A percentile compares a stretch with the other conserved stretches of the same genome.
phyloP scores from a whole-genome alignment of 805 yeast genomes.

The Schwanniomyces occidentalis region DNA sequence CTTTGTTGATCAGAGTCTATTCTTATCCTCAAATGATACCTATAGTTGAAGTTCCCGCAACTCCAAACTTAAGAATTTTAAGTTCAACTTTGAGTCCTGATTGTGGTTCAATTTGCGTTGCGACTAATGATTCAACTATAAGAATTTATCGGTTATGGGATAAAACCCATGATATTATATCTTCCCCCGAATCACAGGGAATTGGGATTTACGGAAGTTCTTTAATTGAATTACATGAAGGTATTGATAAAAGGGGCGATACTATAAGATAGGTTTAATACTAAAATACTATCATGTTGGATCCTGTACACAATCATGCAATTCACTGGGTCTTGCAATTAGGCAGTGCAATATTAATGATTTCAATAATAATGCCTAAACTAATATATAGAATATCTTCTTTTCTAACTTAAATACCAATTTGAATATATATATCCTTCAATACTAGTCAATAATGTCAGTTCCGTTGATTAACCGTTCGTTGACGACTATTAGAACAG shows the following conservation, averaged over 20 bases:
- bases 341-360: too few species aligned
- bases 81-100: slow-evolving; percentile 71
- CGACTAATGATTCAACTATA: slow-evolving; percentile 76
- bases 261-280: slow-evolving; percentile 17
- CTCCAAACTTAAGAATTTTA: slow-evolving; percentile 56
- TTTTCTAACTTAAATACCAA: too few species aligned
- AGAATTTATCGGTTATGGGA: slow-evolving; percentile 75
- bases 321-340: too few species aligned
- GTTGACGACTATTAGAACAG: slow-evolving; percentile 70
- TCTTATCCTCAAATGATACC: slow-evolving; percentile 64
- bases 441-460: too few species aligned
- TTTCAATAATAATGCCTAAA: too few species aligned
- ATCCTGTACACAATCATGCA: too few species aligned
- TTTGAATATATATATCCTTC: too few species aligned
- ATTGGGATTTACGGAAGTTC: slow-evolving; percentile 22
- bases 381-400: too few species aligned
- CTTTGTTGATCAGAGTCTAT: slow-evolving; percentile 58
- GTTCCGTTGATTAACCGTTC: slow-evolving; percentile 75
- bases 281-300: too few species aligned
- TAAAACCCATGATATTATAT: slow-evolving; percentile 27
- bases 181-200: slow-evolving; percentile 35
- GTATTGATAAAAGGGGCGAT: slow-evolving; percentile 36
- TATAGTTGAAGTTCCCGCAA: slow-evolving; percentile 49
- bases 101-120: slow-evolving; percentile 61
- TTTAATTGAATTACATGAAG: slow-evolving; percentile 54